Percentiles rank a stretch among this genome's conserved stretches.
phyloP scores from a whole-genome alignment of 2,329 filamentous ascomycete genomes.

The Sphaerulina populicola region DNA sequence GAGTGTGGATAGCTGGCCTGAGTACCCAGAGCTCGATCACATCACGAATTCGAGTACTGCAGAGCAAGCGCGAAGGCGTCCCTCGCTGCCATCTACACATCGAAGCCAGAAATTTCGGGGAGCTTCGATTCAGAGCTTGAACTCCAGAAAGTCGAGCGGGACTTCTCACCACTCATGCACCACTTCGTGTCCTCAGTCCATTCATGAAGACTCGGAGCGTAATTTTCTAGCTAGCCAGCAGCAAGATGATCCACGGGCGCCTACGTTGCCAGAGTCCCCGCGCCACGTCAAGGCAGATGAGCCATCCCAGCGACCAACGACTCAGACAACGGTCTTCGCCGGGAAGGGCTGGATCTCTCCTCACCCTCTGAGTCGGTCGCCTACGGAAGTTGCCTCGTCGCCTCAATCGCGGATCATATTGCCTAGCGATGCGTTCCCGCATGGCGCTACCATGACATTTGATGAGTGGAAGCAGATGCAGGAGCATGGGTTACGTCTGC shows the following conservation, averaged over 20 bases:
- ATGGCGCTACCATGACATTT: conserved; percentile 24
- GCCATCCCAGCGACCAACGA: neutral
- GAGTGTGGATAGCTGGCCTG: neutral
- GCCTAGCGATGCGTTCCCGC: conserved; percentile 14
- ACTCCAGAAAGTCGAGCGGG: conserved; percentile 2
- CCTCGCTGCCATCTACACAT: neutral
- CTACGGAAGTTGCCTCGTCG: conserved; percentile 15
- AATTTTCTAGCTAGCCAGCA: neutral
- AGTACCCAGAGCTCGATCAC: neutral
- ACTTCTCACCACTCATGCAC: conserved; percentile 2
- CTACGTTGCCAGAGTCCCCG: conserved; percentile 1
- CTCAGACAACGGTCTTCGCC: conserved; percentile 23
- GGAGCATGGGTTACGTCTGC: conserved; percentile 13
- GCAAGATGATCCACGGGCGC: neutral
- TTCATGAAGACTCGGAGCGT: neutral
- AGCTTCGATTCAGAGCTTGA: neutral
- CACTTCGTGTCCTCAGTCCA: neutral
- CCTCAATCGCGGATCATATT: conserved; percentile 23
- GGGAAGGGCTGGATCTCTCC: conserved; percentile 32
- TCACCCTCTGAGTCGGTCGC: conserved; percentile 26
- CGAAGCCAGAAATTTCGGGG: conserved; percentile 3
- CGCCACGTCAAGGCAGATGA: neutral
- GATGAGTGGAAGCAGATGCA: conserved; percentile 27
- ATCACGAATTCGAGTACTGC: neutral
- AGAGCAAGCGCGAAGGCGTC: neutral